phyloP scores from a whole-genome alignment of 2,329 filamentous ascomycete species.

The Ilyonectria destructans region DNA sequence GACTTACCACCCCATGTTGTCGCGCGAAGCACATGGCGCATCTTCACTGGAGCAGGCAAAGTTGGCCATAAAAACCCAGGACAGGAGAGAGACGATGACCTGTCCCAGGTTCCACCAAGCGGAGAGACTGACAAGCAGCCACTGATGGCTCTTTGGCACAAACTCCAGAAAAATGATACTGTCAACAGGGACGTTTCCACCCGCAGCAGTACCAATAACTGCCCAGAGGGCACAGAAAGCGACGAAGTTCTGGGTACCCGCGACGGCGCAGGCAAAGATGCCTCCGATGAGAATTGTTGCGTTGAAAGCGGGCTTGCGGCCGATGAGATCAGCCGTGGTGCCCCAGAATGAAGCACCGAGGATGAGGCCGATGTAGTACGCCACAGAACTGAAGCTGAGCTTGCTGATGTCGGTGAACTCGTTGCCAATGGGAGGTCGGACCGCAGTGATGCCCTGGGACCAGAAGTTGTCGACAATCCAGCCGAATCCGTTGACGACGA shows the following conservation, averaged over 20 bases:
- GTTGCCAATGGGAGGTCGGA: slow-evolving; percentile 53
- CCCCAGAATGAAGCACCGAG: slow-evolving; percentile 65
- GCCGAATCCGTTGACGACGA: slow-evolving; percentile 64
- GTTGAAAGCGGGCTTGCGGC: slow-evolving; percentile 63
- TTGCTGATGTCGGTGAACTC: slow-evolving; percentile 54
- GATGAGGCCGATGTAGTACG: slow-evolving; percentile 61
- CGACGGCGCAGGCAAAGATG: slow-evolving; percentile 72
- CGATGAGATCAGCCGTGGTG: slow-evolving; percentile 58
- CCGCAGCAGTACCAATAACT: slow-evolving; percentile 59
- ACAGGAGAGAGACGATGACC: slow-evolving; percentile 54
- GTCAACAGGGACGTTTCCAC: slow-evolving; percentile 65
- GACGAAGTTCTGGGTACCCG: slow-evolving; percentile 72
- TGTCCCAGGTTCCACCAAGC: slow-evolving; percentile 67
- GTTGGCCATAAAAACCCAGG: slow-evolving; percentile 57
- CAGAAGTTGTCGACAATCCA: slow-evolving; percentile 64
- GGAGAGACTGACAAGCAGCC: slow-evolving; percentile 59
- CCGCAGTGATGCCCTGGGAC: slow-evolving; percentile 56
- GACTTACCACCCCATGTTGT: slow-evolving; percentile 63
- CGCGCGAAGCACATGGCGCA: slow-evolving; percentile 53
- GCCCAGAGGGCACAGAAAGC: slow-evolving; percentile 71
- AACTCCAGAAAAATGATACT: slow-evolving; percentile 66
- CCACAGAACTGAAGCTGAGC: slow-evolving; percentile 54
- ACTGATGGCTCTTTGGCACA: slow-evolving; percentile 61
- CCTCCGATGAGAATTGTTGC: slow-evolving; percentile 61
- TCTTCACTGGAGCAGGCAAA: slow-evolving; percentile 54